phyloP scores from a whole-genome alignment of 1,284 basidiomycete species.

The Trametes versicolor region DNA sequence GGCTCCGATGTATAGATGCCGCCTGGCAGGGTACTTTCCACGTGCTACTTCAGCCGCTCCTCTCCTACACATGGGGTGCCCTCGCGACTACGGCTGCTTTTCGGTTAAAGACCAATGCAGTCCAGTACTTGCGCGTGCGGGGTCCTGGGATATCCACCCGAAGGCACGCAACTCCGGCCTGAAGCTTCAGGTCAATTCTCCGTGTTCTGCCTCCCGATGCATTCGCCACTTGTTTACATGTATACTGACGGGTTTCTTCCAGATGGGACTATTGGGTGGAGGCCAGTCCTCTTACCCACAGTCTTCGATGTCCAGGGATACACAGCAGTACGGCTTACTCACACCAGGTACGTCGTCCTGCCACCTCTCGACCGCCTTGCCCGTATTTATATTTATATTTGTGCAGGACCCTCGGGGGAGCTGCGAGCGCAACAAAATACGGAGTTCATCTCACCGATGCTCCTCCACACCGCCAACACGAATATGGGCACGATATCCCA shows the following conservation, averaged over 20 bases:
- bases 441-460: conserved; percentile 72
- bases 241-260: conserved; percentile 11
- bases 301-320: conserved; percentile 47
- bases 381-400: conserved; percentile 8
- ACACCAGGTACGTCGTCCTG: conserved; percentile 67
- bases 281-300: conserved; percentile 51
- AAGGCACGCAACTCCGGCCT: neutral
- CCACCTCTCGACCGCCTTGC: neutral
- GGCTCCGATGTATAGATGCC: no score
- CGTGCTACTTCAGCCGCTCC: no score
- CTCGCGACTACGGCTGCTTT: no score
- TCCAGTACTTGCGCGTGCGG: no score
- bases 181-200: neutral
- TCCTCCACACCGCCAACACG: conserved; percentile 49
- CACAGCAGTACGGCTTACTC: conserved; percentile 67
- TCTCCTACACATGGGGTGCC: no score
- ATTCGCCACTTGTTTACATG: neutral
- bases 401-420: conserved; percentile 68
- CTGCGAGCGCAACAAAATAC: conserved; percentile 66
- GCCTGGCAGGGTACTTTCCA: no score
- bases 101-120: no score
- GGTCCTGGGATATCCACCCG: no score
- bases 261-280: conserved; percentile 80
- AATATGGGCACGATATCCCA: conserved; percentile 44
- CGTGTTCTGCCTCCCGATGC: neutral